Conservation (phyloP, 2,329 filamentous ascomycete genomes). For the Fusarium sterilihyphosum region DNA sequence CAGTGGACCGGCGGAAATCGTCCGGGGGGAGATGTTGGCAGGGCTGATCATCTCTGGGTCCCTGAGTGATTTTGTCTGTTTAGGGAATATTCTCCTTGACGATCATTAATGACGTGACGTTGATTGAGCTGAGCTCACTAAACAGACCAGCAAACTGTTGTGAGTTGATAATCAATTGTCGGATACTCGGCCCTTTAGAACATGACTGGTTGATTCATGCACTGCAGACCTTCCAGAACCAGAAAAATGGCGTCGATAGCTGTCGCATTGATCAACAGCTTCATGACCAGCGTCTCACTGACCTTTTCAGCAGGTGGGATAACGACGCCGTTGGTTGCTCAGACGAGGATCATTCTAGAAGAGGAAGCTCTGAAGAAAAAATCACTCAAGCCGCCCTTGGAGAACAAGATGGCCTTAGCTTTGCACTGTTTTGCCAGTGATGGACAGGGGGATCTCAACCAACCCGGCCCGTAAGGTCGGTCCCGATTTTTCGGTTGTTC, state of each 20-base stretch:
- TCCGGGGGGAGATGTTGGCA: neutral
- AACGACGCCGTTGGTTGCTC: neutral
- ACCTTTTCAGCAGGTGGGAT: neutral
- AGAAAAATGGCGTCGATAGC: neutral
- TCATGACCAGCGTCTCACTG: neutral
- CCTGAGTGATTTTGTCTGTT: neutral
- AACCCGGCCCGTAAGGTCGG: neutral
- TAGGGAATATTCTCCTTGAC: neutral
- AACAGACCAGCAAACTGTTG: too few species aligned
- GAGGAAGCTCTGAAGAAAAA: neutral
- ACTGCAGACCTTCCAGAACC: neutral
- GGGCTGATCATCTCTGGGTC: neutral
- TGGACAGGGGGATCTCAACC: constrained; percentile 1
- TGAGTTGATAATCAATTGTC: neutral
- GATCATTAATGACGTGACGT: neutral
- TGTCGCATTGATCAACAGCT: neutral
- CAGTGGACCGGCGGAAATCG: neutral
- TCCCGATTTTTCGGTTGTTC: neutral
- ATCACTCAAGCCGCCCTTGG: neutral
- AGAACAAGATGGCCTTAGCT: neutral
- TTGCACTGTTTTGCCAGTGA: neutral
- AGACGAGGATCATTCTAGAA: constrained; percentile 4
- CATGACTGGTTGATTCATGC: neutral
- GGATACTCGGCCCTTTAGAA: neutral
- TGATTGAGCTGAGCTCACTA: neutral